Evolutionary conservation across 1,139 yeast species (phyloP), one percentile per base, ranked within the genome.

Genomic region (Debaryomycetaceae sp.): DNA sequence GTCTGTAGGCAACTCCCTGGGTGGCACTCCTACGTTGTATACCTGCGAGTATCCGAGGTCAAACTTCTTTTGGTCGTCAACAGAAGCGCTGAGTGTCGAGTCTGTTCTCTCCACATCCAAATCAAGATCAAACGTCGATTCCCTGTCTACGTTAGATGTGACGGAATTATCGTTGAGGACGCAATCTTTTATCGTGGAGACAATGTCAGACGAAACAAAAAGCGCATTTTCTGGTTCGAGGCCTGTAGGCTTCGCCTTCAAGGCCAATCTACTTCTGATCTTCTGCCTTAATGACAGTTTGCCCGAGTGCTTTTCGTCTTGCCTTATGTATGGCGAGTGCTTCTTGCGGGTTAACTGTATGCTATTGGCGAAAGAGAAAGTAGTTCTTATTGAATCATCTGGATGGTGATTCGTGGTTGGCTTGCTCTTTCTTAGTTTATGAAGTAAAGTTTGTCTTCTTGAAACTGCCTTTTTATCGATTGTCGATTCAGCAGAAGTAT

Each of bases 1-100:
- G 2, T 46, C 43, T 34, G 45, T 48, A 7, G 59, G 56, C 11
- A 54, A 43, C 6, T 24, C 39, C 30, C 43, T 41, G 1, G 60
- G 59, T 17, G 60, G 59, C 2, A 49, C 41, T 6, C 38, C 41
- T 3, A 51, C 33, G 5, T 37, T 20, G 42, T 48, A 56, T 6
- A 53, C 49, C 41, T 56, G 58, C 11, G 52, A 44, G 36, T 46
- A 51, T 17, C 37, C 38, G 1, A 49, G 40, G 9, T 41, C 45
- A 43, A 43, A 47, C 4, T 11, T 20, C 11, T 36, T 6, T 6
- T 27, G 8, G 11, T 30, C 37, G 9, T 31, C 36, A 8, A 20
- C 4, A 4, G 36, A 7, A 4, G 36, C 6, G 6, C 13, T 38
- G 9, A 13, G 30, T 33, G 30, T 30, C 6, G 38, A 22, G n/a